phyloP scores from a whole-genome alignment of 2,329 filamentous ascomycete genomes.

The Xylariaceae sp. region DNA sequence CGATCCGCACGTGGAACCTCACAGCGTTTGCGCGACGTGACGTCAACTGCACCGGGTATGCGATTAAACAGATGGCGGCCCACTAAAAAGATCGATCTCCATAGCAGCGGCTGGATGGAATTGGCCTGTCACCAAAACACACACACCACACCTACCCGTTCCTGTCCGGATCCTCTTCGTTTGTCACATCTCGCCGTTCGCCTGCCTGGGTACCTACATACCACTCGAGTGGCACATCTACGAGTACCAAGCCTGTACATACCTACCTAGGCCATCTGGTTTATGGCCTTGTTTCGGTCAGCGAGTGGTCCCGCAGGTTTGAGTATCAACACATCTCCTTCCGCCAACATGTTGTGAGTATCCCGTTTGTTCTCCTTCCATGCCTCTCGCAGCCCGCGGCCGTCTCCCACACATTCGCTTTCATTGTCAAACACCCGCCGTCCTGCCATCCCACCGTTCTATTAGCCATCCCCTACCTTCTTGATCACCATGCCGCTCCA shows the following conservation, averaged over 20 bases:
- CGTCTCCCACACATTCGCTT: not conserved
- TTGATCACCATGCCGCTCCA: constrained; percentile 17
- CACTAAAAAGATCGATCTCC: not conserved
- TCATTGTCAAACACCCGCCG: not conserved
- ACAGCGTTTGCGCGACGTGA: not conserved
- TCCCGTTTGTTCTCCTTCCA: constrained; percentile 20
- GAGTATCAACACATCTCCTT: constrained; percentile 55
- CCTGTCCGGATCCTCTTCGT: not conserved
- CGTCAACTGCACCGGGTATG: not conserved
- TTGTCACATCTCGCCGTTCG: not conserved
- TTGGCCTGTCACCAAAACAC: not conserved
- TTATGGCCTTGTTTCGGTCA: constrained; percentile 51
- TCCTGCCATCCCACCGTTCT: not conserved
- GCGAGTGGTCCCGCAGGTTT: constrained; percentile 56
- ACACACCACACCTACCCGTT: not conserved
- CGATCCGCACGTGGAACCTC: not conserved
- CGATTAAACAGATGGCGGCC: not conserved
- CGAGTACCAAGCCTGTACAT: not conserved
- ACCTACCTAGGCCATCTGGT: not conserved
- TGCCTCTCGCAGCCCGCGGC: not conserved
- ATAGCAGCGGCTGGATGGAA: not conserved
- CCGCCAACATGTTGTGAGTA: constrained; percentile 52
- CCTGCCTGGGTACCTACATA: not conserved
- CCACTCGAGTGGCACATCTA: constrained; percentile 12
- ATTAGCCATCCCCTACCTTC: not conserved